phyloP scores from a whole-genome alignment of 2,329 filamentous ascomycete genomes.

The Parasarocladium wereldwijsianum region DNA sequence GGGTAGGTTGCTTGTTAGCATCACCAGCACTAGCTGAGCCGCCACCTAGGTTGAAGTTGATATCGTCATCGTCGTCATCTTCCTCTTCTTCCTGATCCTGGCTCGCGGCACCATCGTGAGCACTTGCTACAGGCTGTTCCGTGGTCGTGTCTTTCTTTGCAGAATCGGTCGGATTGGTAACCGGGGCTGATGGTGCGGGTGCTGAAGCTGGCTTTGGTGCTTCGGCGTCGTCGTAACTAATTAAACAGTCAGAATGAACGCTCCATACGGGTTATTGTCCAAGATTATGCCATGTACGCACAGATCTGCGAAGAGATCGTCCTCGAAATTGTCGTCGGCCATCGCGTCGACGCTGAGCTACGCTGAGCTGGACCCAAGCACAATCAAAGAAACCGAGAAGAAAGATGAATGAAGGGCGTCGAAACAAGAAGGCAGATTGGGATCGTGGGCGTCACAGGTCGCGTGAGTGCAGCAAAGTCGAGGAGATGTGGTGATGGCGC shows the following conservation, averaged over 20 bases:
- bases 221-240: constrained; percentile 52
- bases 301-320: constrained; percentile 94
- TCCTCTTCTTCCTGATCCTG: constrained; percentile 18
- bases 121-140: constrained; percentile 9
- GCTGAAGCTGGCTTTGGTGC: constrained; percentile 25
- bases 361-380: background rate
- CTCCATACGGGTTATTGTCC: background rate
- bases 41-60: constrained; percentile 43
- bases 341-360: too few relatives aligned
- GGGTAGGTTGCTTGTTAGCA: constrained; percentile 4
- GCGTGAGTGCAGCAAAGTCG: too few relatives aligned
- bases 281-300: constrained; percentile 23
- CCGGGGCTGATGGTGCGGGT: constrained; percentile 12
- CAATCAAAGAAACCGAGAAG: background rate
- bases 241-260: background rate
- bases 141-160: constrained; percentile 13
- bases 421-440: background rate
- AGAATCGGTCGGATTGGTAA: constrained; percentile 12
- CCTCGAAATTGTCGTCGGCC: constrained; percentile 77
- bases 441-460: too few relatives aligned
- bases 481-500: too few relatives aligned
- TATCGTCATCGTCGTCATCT: constrained; percentile 40
- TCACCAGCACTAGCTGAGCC: constrained; percentile 16
- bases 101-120: background rate
- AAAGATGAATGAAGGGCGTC: constrained; percentile 8